These are phyloP conservation scores for Rhipidocladum racemiflorum DNA, from an alignment of 176 grass and related monocot species.

Conservation along the genomic window DNA sequence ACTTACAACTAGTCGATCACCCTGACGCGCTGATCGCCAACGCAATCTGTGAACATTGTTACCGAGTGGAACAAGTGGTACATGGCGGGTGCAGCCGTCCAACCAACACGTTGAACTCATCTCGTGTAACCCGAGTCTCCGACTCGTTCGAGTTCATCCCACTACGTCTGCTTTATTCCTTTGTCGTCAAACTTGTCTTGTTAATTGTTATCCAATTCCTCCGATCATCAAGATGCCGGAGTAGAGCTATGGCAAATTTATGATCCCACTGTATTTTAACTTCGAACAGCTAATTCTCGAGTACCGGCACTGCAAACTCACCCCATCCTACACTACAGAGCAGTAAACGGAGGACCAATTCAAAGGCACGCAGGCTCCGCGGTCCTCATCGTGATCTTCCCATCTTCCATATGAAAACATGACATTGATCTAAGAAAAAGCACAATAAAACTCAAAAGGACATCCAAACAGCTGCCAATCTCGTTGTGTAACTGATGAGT, in stretches of 20 bases:
- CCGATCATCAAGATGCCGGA: neutral
- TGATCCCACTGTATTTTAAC: neutral
- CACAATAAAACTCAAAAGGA: neutral
- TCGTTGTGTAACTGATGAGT: slow-evolving; percentile 16
- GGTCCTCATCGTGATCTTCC: neutral
- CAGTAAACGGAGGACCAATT: neutral
- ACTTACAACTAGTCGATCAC: too few relatives aligned
- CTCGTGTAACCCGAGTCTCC: neutral
- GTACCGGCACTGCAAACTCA: neutral
- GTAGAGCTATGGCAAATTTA: neutral
- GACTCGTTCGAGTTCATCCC: neutral
- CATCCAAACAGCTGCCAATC: slow-evolving; percentile 22
- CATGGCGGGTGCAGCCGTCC: neutral
- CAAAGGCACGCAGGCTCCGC: neutral
- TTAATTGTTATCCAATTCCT: neutral
- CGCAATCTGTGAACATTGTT: too few relatives aligned
- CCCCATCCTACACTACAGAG: neutral
- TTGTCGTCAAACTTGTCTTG: neutral
- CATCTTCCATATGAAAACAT: neutral
- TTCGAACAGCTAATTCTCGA: neutral
- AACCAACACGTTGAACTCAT: neutral
- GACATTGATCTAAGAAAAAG: neutral
- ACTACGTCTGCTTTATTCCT: neutral
- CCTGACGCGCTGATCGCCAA: too few relatives aligned
- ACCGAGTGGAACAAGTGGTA: neutral